Conservation (phyloP, 306 rosid species). For the Albizia julibrissin region DNA sequence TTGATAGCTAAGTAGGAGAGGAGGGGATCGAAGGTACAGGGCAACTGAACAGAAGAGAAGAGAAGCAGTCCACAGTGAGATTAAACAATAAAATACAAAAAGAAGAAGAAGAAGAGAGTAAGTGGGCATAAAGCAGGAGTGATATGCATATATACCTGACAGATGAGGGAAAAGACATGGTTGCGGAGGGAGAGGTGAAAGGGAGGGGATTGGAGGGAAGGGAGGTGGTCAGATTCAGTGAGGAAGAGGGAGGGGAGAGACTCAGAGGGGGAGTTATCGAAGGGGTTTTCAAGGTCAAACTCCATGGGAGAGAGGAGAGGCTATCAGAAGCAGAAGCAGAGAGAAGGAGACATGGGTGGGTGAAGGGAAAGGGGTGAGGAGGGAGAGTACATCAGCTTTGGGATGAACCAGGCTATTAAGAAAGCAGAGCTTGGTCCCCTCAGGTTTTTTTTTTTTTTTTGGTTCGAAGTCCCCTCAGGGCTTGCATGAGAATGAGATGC, state of each 20-base stretch:
- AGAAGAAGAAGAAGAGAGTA: not conserved
- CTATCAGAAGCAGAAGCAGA: not conserved
- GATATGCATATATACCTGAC: slow-evolving; percentile 49
- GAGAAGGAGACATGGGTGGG: not conserved
- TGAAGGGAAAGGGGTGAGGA: not conserved
- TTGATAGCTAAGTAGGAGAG: slow-evolving; percentile 77
- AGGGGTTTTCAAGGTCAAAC: slow-evolving; percentile 90
- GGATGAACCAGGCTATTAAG: not conserved
- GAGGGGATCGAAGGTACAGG: slow-evolving; percentile 60
- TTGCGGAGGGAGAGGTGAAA: slow-evolving; percentile 57
- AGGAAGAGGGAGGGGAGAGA: slow-evolving; percentile 60
- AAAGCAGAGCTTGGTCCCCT: not conserved
- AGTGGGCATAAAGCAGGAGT: no score
- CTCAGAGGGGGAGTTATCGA: slow-evolving; percentile 52
- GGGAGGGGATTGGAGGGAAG: slow-evolving; percentile 55
- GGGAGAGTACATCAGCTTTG: not conserved
- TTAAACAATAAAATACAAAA: not conserved
- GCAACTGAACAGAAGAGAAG: slow-evolving; percentile 49
- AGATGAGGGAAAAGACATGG: slow-evolving; percentile 62
- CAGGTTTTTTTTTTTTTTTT: no score
- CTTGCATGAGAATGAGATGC: not conserved
- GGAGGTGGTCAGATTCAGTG: slow-evolving; percentile 82
- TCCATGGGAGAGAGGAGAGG: slow-evolving; percentile 57
- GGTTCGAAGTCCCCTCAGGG: not conserved
- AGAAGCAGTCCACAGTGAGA: slow-evolving; percentile 1